Conservation (phyloP, 2,329 filamentous ascomycete genomes). For the Diplodia mutila region DNA sequence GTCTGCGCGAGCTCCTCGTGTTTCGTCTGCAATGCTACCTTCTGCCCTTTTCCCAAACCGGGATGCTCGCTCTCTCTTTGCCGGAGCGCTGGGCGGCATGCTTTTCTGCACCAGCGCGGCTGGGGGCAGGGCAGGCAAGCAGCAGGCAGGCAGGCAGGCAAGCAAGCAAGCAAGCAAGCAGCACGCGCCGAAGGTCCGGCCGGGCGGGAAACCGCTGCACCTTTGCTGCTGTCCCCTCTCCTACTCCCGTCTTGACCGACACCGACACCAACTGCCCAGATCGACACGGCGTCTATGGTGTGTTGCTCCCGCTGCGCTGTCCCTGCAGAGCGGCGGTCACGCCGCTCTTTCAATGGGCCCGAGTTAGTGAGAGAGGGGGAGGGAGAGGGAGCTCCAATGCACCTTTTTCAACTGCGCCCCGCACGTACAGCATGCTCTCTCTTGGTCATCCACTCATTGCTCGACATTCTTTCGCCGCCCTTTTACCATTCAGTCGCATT, state of each 20-base stretch:
- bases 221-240: neutral
- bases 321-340: neutral
- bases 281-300: neutral
- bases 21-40: constrained; percentile 23
- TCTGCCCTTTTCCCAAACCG: neutral
- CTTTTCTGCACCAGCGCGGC: constrained; percentile 8
- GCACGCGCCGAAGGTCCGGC: neutral
- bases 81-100: neutral
- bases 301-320: neutral
- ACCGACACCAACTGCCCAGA: neutral
- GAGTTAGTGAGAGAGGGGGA: neutral
- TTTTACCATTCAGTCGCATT: neutral
- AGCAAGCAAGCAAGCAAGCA: neutral
- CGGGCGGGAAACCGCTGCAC: neutral
- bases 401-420: too few species aligned
- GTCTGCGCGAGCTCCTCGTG: neutral
- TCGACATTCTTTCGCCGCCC: neutral
- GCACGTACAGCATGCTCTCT: neutral
- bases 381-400: too few species aligned
- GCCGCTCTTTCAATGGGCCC: neutral
- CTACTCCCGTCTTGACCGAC: neutral
- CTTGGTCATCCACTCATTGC: neutral
- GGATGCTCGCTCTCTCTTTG: neutral
- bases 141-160: neutral
- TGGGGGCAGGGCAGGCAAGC: neutral